Evolutionary conservation across 2,329 filamentous ascomycete genomes (phyloP), one percentile per base, ranked within the genome.

Genomic region (Decorospora gaudefroyi): DNA sequence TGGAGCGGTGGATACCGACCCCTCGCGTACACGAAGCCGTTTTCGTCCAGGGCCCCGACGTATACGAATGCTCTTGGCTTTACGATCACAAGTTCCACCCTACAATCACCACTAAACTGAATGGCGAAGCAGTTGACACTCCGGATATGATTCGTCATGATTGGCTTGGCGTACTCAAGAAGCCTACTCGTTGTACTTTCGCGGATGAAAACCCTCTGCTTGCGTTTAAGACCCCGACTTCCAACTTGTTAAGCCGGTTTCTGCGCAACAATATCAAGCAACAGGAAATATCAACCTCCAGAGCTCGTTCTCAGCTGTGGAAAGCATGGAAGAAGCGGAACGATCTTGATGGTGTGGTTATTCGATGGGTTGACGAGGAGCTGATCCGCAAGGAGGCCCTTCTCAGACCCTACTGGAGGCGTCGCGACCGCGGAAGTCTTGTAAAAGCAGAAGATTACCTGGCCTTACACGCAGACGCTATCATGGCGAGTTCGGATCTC

Each of bases 1-100:
- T 76, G 42, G 75, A 81, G 33, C 71, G 74, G 34, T 81, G 78
- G 77, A 80, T 81, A 39, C 78, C 78, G 5, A 76, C 78, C 49
- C 74, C 78, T 12, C 76, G 78, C 36, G 76, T 80, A 2, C 78
- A 74, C 3, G 75, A 79, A 59, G 78, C 78, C 4, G 79, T 75
- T 0, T 80, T 80, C 45, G 74, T 79, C 3, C 74, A 80, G 46
- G 76, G 73, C 6, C 64, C 76, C 6, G 74, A 80, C 49, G 74
- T 79, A 2, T 81, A 77, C 47, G 75, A 80, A 56, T 75, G 75
- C 42, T 72, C 72, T 2, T 72, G 70, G 70, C 51, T 69, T 2
- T 72, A 72, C 37, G 67, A 72, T 33, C 70, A 72, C 52, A 69
- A 71, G 35, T 71, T 66, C 11, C 69, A 72, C 46, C 69, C 69